Percentiles rank a stretch among this genome's conserved stretches.
These are phyloP conservation scores for Dactylonectria macrodidyma DNA, from an alignment of 2,329 filamentous ascomycete species.

Conservation along the genomic window DNA sequence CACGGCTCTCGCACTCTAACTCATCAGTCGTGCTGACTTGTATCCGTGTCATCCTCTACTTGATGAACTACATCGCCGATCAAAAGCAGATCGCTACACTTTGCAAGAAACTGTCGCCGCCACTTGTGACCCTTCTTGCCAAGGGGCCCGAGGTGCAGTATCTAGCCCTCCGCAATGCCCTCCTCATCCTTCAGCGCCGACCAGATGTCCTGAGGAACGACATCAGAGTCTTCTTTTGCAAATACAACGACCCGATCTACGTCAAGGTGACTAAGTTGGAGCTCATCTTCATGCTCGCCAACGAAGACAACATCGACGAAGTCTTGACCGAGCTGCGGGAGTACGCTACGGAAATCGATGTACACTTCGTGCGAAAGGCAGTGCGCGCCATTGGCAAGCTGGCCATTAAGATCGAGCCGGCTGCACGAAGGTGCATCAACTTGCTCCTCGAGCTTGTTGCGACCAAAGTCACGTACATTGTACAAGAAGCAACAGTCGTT, in stretches of 20 bases:
- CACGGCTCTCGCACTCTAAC: constrained; percentile 97
- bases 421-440: constrained; percentile 91
- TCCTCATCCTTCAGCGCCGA: constrained; percentile 92
- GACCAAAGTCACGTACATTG: constrained; percentile 99
- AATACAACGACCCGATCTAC: constrained; percentile 99
- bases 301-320: constrained; percentile 94
- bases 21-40: constrained; percentile 96
- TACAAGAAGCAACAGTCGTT: constrained; percentile 98
- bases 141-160: constrained; percentile 99
- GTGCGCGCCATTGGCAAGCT: constrained; percentile 98
- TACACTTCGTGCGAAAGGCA: constrained; percentile 98
- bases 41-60: constrained; percentile 94
- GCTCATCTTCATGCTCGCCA: constrained; percentile 98
- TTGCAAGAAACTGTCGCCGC: constrained; percentile 94
- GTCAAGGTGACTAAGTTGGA: constrained; percentile 99
- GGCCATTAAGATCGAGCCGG: constrained; percentile 98
- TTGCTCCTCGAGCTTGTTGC: constrained; percentile 92
- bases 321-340: constrained; percentile 95
- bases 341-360: constrained; percentile 98
- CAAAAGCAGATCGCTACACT: constrained; percentile 89
- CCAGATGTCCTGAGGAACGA: constrained; percentile 96
- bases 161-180: constrained; percentile 90
- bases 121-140: constrained; percentile 92
- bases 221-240: constrained; percentile 99
- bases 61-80: constrained; percentile 98